Conservation (phyloP, 192 early-diverging fungal species). For the Phycomyces nitens region DNA sequence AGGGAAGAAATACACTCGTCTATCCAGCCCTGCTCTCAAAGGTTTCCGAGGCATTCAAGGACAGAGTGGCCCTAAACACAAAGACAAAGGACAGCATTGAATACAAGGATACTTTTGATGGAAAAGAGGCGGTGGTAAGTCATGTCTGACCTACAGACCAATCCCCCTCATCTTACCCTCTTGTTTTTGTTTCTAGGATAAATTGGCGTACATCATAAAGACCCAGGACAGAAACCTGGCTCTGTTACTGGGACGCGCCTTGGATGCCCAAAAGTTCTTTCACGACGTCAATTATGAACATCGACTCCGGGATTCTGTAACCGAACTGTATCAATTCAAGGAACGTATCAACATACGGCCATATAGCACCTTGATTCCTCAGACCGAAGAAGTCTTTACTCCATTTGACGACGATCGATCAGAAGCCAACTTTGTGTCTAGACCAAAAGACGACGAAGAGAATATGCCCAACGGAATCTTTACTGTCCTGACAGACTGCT, state of each 20-base stretch:
- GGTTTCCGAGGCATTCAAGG: constrained; percentile 64
- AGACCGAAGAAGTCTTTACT: constrained; percentile 6
- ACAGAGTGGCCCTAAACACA: constrained; percentile 53
- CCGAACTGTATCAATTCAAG: constrained; percentile 83
- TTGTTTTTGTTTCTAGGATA: constrained; percentile 50
- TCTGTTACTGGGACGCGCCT: constrained; percentile 79
- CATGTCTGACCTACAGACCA: too few relatives aligned
- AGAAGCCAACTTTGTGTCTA: constrained; percentile 14
- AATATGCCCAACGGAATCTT: constrained; percentile 80
- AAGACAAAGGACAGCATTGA: constrained; percentile 76
- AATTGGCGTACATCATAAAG: constrained; percentile 72
- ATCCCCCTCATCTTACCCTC: not conserved
- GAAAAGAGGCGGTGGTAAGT: constrained; percentile 83
- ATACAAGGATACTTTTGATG: constrained; percentile 83
- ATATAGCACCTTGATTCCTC: not conserved
- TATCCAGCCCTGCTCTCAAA: constrained; percentile 72
- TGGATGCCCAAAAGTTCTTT: constrained; percentile 89
- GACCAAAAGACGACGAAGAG: constrained; percentile 16
- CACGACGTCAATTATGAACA: constrained; percentile 88
- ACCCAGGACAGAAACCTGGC: constrained; percentile 86
- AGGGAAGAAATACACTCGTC: constrained; percentile 43
- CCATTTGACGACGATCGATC: constrained; percentile 3
- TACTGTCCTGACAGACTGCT: constrained; percentile 87
- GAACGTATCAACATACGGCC: constrained; percentile 30
- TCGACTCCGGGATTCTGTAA: constrained; percentile 77